Conservation (phyloP, 805 yeast species). For the Myxozyma melibiosi region DNA sequence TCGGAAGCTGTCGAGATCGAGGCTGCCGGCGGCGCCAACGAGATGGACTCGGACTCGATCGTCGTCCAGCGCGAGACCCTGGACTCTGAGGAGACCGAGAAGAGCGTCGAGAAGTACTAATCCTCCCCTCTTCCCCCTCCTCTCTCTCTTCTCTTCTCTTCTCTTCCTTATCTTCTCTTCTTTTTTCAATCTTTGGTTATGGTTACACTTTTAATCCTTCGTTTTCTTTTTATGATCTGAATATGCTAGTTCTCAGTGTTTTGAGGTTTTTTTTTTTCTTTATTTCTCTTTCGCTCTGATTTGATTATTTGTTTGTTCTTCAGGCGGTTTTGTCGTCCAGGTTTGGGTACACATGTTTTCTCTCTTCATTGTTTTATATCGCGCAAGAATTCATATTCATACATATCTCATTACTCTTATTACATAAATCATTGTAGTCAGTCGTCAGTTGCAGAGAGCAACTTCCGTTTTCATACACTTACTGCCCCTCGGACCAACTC, state of each 20-base stretch:
- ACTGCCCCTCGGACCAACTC: too few species aligned
- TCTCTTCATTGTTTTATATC: too few species aligned
- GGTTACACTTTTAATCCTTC: background rate
- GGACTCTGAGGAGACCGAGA: background rate
- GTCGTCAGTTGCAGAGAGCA: too few species aligned
- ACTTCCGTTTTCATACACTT: too few species aligned
- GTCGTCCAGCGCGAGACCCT: background rate
- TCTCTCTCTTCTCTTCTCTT: too few species aligned
- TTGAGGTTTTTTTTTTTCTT: background rate
- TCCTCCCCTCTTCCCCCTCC: background rate
- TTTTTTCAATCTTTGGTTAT: too few species aligned
- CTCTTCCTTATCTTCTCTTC: too few species aligned
- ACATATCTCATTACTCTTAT: too few species aligned
- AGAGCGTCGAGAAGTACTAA: conserved; percentile 5
- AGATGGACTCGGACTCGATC: background rate
- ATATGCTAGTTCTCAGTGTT: background rate
- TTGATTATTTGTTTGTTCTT: background rate
- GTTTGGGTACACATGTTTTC: background rate
- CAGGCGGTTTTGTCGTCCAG: background rate
- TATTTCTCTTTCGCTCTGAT: background rate
- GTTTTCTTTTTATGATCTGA: background rate
- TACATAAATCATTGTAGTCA: too few species aligned
- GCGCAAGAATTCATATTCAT: too few species aligned
- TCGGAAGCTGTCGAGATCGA: conserved; percentile 27
- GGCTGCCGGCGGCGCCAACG: background rate